Evolutionary conservation across 345 rosid species (phyloP).

Genomic region (Bruguiera gymnorhiza): DNA sequence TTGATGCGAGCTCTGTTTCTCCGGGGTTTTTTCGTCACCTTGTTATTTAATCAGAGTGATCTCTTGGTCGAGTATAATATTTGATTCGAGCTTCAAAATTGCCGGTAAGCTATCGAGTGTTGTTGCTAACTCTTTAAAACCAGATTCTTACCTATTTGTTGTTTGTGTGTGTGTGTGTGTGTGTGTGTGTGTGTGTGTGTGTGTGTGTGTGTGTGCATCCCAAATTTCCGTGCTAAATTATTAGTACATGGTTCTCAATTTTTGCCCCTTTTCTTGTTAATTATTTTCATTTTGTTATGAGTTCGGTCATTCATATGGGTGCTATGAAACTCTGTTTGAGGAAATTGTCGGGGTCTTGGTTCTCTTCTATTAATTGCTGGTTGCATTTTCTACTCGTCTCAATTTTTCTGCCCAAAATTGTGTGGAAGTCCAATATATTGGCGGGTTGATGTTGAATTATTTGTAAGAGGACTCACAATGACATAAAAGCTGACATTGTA

Average conservation of each 20-base stretch:
- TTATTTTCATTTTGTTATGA: too few species aligned
- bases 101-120: neutral
- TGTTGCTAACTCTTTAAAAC: neutral
- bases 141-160: neutral
- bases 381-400: too few species aligned
- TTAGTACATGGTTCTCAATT: too few species aligned
- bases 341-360: too few species aligned
- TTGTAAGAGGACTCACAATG: too few species aligned
- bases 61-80: conserved; percentile 6
- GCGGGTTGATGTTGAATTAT: neutral
- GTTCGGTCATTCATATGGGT: too few species aligned
- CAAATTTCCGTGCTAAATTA: neutral
- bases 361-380: too few species aligned
- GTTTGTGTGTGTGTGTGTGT: neutral
- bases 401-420: too few species aligned
- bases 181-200: neutral
- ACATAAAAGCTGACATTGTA: neutral
- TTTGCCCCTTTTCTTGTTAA: too few species aligned
- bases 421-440: too few species aligned
- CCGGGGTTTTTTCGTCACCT: conserved; percentile 3
- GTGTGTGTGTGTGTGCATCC: neutral
- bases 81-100: neutral
- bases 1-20: conserved; percentile 1
- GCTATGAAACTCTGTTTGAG: too few species aligned
- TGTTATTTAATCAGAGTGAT: conserved; percentile 8